Base-by-base conservation (phyloP, 2,329 filamentous ascomycete species). In the Leptodontidium sp. region DNA sequence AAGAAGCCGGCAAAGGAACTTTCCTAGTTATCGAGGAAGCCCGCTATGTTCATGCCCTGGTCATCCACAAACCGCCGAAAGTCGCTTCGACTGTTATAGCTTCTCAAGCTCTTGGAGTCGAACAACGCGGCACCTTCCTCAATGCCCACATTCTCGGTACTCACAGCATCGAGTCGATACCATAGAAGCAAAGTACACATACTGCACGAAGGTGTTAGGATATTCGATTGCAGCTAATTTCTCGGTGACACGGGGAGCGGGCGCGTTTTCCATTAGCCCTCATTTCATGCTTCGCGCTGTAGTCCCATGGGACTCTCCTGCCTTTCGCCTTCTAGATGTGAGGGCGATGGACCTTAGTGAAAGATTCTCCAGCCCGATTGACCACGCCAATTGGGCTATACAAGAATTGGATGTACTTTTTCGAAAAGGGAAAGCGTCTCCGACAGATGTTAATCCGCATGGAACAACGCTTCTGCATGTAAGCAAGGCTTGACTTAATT, bases 221-320 rank as follows among this genome's bases (percentile, higher is more conserved):
- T 57, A n/a, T 32, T 57, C 53, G 5, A 14, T 57, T 14, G 53
- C 32, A 21, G 53, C 29, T 2, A 57, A 29, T 38, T 57, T 57
- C 14, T 58, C 55, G 1, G 21, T 35, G 12, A 15, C 55, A 40
- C 32, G 55, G 2, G 55, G 55, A 24, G 17, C 55, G 8, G 55
- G 55, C 8, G 52, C 24, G 14, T 24, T 40, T 4, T 17, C 55
- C 2, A 58, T 58, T 29, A 58, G 55, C 55, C 55, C 55, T 12
- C 55, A 58, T 11, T 35, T 58, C 7, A 43, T 35, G 17, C 32
- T 58, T 40, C 55, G 55, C n/a, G 55, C 55, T 24, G n/a, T 58
- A 12, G 55, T 58, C 0, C 55, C 55, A 1, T 0, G 12, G 3
- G 35, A 58, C 35, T 58, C 55, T 35, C 35, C 55, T 40, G 35